phyloP scores from a whole-genome alignment of 306 rosid genomes.

The Trichosanthes truncata region DNA sequence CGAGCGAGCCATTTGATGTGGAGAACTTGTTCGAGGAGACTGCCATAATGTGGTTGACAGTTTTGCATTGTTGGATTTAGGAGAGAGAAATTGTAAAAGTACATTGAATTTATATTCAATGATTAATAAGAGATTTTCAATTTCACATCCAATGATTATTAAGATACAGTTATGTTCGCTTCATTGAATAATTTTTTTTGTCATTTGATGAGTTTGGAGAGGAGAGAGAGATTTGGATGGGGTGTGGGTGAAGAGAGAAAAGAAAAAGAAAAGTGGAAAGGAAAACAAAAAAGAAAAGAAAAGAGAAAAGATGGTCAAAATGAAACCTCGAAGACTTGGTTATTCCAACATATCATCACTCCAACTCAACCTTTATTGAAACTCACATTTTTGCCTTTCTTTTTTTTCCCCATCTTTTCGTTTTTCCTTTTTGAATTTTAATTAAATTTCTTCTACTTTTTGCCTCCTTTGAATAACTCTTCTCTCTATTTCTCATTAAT shows the following conservation, averaged over 20 bases:
- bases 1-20: no score
- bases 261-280: constrained; percentile 2
- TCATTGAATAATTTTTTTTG: no score
- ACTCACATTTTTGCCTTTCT: constrained; percentile 62
- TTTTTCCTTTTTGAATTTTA: constrained; percentile 8
- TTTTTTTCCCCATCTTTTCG: constrained; percentile 12
- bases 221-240: no score
- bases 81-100: no score
- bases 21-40: no score
- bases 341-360: constrained; percentile 51
- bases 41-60: no score
- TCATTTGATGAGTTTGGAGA: no score
- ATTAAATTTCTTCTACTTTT: constrained; percentile 17
- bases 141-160: no score
- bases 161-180: no score
- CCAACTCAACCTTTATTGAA: constrained; percentile 79
- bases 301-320: constrained; percentile 88
- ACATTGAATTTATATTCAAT: no score
- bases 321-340: constrained; percentile 69
- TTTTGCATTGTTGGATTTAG: no score
- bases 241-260: neutral
- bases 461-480: neutral
- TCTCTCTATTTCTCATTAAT: constrained; percentile 3
- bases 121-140: no score
- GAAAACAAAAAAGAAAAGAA: constrained; percentile 15